Conservation (phyloP, 2,329 filamentous ascomycete genomes). For the Colletotrichum sojae region DNA sequence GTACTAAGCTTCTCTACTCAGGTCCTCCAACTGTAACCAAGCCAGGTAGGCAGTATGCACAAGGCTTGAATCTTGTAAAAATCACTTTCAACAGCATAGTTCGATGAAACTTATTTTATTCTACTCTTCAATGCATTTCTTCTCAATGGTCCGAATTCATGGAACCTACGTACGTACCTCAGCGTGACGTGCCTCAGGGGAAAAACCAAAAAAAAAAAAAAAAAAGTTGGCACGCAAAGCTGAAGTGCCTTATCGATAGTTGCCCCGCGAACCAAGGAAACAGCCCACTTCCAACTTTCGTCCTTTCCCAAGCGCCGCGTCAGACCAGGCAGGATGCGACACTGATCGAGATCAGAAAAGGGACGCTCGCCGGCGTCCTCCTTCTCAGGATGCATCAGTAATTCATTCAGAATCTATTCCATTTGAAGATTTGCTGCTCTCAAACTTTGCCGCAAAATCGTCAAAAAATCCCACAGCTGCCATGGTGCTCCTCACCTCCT, state of each 20-base stretch:
- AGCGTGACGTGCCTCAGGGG: no score
- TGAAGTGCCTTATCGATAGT: slow-evolving; percentile 58
- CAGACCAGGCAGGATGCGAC: slow-evolving; percentile 21
- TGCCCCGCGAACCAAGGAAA: slow-evolving; percentile 56
- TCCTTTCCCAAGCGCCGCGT: slow-evolving; percentile 10
- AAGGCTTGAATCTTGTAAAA: no score
- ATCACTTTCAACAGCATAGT: no score
- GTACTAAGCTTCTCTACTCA: no score
- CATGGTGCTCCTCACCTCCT: slow-evolving; percentile 73
- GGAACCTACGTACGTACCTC: no score
- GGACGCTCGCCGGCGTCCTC: not conserved
- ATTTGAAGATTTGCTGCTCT: not conserved
- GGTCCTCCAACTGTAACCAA: no score
- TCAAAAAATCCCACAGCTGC: not conserved
- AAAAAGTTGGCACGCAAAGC: slow-evolving; percentile 30
- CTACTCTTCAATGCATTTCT: no score
- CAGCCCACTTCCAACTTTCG: slow-evolving; percentile 34
- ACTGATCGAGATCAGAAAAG: not conserved
- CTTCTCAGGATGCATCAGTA: not conserved
- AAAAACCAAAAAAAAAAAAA: no score
- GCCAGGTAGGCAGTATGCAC: no score
- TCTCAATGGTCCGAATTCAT: no score
- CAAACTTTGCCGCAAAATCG: not conserved
- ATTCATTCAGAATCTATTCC: not conserved
- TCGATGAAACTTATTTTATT: no score